A percentile compares a stretch with the other conserved stretches of the same genome.
Conservation (phyloP, 768 basidiomycete species). For the Pholiota conissans region DNA sequence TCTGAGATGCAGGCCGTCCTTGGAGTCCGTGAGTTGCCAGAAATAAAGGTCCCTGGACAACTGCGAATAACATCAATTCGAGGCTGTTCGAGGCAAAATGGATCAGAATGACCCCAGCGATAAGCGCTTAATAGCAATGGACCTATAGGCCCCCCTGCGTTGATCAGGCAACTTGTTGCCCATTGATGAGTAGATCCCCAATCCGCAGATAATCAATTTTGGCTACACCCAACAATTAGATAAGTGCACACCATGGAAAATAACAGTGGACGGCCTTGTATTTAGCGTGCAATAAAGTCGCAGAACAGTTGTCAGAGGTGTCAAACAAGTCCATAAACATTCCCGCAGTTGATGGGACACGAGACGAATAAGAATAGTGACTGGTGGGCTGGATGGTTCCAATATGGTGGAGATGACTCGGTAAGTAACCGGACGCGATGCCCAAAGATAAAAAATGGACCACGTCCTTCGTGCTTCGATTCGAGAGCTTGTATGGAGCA, state of each 20-base stretch:
- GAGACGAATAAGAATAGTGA: not conserved
- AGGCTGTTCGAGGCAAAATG: no score
- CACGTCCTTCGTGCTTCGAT: no score
- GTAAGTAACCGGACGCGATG: no score
- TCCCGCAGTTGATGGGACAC: not conserved
- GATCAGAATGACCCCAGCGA: no score
- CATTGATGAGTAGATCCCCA: not conserved
- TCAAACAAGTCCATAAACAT: not conserved
- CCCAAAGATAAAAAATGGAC: no score
- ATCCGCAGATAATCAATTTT: not conserved
- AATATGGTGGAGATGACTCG: not conserved
- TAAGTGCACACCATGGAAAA: not conserved
- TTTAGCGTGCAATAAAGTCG: not conserved
- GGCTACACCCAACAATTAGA: not conserved
- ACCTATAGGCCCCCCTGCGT: no score
- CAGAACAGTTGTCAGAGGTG: not conserved
- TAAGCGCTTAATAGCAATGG: no score
- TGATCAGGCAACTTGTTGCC: not conserved
- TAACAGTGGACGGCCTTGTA: not conserved
- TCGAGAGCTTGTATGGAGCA: no score
- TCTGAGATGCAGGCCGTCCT: no score
- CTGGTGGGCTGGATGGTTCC: not conserved
- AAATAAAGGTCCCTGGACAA: no score
- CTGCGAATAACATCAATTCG: no score
- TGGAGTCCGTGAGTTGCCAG: no score